phyloP scores from a whole-genome alignment of 1,284 basidiomycete genomes.

The Sporisorium scitamineum region DNA sequence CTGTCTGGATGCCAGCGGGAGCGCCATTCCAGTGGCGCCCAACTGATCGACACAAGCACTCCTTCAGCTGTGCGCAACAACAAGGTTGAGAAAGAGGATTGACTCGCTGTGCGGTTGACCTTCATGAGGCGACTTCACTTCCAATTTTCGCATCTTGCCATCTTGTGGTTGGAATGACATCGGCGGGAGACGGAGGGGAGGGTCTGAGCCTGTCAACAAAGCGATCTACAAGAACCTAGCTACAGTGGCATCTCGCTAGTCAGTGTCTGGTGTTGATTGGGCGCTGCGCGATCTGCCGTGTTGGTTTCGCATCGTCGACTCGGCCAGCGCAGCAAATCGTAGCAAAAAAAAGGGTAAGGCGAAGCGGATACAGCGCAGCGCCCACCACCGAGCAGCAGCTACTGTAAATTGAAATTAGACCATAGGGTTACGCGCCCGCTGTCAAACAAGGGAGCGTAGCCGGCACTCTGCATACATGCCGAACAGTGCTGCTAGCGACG shows the following conservation, averaged over 20 bases:
- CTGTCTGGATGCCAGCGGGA: background rate
- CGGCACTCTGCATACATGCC: background rate
- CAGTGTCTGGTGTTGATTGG: background rate
- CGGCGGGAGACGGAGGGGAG: too few relatives aligned
- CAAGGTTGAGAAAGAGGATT: background rate
- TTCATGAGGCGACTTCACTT: background rate
- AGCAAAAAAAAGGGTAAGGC: background rate
- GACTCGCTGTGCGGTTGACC: background rate
- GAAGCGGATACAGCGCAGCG: background rate
- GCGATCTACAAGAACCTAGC: background rate
- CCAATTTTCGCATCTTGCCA: too few relatives aligned
- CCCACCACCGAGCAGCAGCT: background rate
- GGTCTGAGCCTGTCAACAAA: background rate
- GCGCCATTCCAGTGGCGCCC: background rate
- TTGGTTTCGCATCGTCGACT: background rate
- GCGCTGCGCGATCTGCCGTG: background rate
- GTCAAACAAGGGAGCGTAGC: background rate
- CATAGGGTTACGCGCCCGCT: background rate
- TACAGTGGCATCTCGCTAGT: background rate
- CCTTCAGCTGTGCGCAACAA: background rate
- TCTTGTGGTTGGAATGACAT: too few relatives aligned
- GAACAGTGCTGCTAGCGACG: background rate
- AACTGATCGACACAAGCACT: background rate
- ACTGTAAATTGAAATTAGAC: background rate
- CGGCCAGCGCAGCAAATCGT: slow-evolving; percentile 1